phyloP scores from a whole-genome alignment of 2,329 filamentous ascomycete species.

The Biscogniauxia sp. region DNA sequence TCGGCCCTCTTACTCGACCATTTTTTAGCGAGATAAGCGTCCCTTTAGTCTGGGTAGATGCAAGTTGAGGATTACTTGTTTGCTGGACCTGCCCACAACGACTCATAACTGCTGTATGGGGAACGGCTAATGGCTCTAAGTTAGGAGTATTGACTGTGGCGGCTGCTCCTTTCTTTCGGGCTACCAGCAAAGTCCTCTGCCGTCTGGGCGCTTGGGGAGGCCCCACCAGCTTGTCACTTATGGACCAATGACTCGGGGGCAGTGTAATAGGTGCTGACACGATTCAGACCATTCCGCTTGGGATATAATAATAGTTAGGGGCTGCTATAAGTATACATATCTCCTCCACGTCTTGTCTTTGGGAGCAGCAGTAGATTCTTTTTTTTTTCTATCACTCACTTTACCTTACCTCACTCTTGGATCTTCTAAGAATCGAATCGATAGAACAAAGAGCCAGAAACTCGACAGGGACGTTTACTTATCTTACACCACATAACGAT shows the following conservation, averaged over 20 bases:
- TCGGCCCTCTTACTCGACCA: neutral
- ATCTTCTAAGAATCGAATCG: neutral
- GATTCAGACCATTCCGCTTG: neutral
- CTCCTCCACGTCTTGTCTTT: neutral
- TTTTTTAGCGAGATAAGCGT: neutral
- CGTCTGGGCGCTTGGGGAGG: too few relatives aligned
- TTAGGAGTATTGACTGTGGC: neutral
- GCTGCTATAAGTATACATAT: neutral
- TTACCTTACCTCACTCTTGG: neutral
- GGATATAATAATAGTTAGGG: neutral
- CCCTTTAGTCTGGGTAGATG: neutral
- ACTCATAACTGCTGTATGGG: neutral
- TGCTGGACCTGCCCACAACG: neutral
- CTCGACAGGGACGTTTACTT: neutral
- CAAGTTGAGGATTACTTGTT: neutral
- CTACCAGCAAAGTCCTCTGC: neutral
- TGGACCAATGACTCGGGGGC: neutral
- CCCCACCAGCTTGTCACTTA: neutral
- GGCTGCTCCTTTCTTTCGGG: neutral
- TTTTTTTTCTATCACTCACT: too few relatives aligned
- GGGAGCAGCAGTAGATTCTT: neutral
- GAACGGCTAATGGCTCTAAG: neutral
- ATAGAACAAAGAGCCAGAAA: neutral
- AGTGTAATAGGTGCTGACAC: neutral
- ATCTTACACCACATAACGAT: neutral